A percentile compares a stretch with the other conserved stretches of the same genome.
Evolutionary conservation across 177 flowering plant genomes (phyloP).

Genomic region (Vitis hybrid): DNA sequence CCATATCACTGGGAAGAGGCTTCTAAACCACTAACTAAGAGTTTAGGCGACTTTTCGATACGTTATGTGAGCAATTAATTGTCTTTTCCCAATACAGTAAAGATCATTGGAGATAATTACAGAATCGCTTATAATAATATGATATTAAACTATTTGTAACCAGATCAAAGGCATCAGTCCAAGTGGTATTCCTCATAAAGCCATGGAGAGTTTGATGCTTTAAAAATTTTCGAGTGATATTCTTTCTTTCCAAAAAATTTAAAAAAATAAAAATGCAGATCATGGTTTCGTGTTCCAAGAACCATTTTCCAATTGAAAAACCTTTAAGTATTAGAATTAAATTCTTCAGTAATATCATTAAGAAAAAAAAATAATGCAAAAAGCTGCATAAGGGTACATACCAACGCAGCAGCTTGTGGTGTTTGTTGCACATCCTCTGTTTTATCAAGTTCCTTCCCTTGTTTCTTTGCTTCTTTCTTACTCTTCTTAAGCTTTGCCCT

Average conservation of each 20-base stretch:
- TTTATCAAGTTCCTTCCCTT: conserved; percentile 42
- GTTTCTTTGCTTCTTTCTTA: conserved; percentile 79
- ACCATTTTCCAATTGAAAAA: not conserved
- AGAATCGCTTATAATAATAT: too few species aligned
- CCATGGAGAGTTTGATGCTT: too few species aligned
- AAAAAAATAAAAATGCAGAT: not conserved
- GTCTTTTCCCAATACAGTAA: too few species aligned
- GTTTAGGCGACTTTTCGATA: too few species aligned
- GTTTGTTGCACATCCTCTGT: conserved; percentile 41
- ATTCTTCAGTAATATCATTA: not conserved
- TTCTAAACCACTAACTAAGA: too few species aligned
- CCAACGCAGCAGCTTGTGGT: conserved; percentile 77
- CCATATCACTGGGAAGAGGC: too few species aligned
- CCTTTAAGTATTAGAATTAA: not conserved
- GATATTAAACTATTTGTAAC: too few species aligned
- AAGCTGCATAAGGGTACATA: conserved; percentile 15
- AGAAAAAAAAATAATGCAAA: not conserved
- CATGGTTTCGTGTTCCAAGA: not conserved
- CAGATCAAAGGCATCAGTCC: too few species aligned
- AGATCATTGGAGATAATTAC: too few species aligned
- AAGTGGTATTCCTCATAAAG: too few species aligned
- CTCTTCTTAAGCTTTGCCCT: conserved; percentile 74
- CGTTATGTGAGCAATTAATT: too few species aligned
- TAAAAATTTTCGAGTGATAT: too few species aligned
- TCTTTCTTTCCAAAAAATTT: not conserved